phyloP scores from a whole-genome alignment of 129 eudicot genomes.

The Silybum marianum region DNA sequence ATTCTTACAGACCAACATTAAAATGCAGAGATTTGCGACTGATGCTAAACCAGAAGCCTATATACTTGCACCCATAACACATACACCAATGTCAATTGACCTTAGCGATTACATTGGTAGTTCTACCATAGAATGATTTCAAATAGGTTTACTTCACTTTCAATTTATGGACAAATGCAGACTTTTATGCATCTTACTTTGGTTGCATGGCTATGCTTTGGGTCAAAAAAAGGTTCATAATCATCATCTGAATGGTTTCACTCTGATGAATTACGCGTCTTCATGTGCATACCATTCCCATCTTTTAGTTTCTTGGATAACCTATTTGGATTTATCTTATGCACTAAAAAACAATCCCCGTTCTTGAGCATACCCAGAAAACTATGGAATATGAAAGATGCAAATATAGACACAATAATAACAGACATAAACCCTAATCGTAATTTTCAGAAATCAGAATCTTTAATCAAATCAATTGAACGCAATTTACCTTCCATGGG shows the following conservation, averaged over 20 bases:
- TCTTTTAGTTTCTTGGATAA: conserved; percentile 5
- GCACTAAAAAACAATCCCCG: background rate
- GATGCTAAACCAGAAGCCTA: background rate
- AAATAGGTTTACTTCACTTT: conserved; percentile 7
- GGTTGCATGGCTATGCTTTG: background rate
- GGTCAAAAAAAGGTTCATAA: background rate
- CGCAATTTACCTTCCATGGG: conserved; percentile 65
- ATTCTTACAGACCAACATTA: conserved; percentile 5
- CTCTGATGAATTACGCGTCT: conserved; percentile 1
- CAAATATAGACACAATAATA: conserved; percentile 2
- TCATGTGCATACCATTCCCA: background rate
- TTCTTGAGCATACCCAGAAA: background rate
- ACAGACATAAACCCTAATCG: background rate
- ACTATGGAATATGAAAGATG: background rate
- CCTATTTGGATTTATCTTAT: conserved; percentile 8
- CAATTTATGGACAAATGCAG: background rate
- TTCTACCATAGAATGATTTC: background rate
- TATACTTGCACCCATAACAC: background rate
- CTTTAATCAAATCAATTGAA: background rate
- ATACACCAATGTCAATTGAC: background rate
- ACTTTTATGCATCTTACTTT: background rate
- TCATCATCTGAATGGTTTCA: conserved; percentile 11
- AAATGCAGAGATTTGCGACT: background rate
- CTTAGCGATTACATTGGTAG: background rate
- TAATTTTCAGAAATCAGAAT: background rate